Percentiles rank a stretch among this genome's conserved stretches.
Evolutionary conservation across 768 basidiomycete species (phyloP).

Genomic region (Boletus rubroflammeus): DNA sequence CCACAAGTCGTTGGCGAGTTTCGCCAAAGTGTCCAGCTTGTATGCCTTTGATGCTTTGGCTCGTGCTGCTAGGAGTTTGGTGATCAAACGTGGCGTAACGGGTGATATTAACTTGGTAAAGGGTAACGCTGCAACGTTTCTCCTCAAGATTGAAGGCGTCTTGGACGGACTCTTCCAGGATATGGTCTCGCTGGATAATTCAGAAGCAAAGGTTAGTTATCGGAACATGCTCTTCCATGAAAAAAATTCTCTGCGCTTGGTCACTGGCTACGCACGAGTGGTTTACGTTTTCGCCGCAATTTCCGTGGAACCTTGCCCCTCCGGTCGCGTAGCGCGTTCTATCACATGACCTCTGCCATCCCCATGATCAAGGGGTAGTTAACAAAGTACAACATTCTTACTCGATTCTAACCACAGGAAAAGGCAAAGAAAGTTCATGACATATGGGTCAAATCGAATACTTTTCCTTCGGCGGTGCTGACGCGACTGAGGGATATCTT

Average conservation of each 20-base stretch:
- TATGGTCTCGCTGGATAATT: conserved; percentile 59
- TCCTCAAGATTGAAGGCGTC: conserved; percentile 86
- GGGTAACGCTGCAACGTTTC: conserved; percentile 78
- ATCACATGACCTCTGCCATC: conserved; percentile 27
- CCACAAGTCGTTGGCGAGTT: conserved; percentile 70
- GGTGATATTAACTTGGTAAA: conserved; percentile 52
- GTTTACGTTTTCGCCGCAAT: conserved; percentile 6
- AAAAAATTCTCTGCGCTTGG: background rate
- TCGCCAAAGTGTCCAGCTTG: conserved; percentile 79
- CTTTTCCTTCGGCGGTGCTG: conserved; percentile 78
- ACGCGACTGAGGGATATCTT: conserved; percentile 68
- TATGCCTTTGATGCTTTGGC: conserved; percentile 94
- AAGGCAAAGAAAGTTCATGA: conserved; percentile 96
- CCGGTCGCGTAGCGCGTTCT: conserved; percentile 20
- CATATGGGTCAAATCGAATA: conserved; percentile 91
- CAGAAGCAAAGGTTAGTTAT: conserved; percentile 83
- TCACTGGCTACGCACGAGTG: conserved; percentile 8
- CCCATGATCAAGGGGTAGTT: conserved; percentile 34
- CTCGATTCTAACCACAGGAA: conserved; percentile 61
- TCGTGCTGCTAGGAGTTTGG: conserved; percentile 70
- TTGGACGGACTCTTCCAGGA: conserved; percentile 88
- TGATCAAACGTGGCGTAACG: conserved; percentile 59
- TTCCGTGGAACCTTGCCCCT: background rate
- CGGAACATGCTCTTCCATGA: conserved; percentile 5
- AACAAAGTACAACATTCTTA: conserved; percentile 37